Evolutionary conservation across 257 asterid genomes (phyloP).

Genomic region (Capsicum baccatum): DNA sequence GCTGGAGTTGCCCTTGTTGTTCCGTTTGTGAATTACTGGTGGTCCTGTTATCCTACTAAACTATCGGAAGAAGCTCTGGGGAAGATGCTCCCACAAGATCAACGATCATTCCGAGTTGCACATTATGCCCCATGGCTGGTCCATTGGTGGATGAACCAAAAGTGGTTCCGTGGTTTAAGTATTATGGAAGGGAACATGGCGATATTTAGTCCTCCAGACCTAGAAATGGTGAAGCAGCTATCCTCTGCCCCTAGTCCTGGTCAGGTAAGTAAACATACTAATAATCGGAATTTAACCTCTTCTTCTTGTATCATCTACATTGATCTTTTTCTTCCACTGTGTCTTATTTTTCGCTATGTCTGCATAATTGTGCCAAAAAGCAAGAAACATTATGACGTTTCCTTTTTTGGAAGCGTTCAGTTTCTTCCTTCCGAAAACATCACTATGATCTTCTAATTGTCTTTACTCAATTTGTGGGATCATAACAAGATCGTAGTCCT

Average conservation of each 20-base stretch:
- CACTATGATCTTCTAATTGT: too few relatives aligned
- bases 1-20: conserved; percentile 79
- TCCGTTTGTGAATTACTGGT: conserved; percentile 76
- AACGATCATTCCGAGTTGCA: conserved; percentile 59
- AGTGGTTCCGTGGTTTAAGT: conserved; percentile 70
- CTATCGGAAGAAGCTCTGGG: conserved; percentile 49
- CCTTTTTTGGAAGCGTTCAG: too few relatives aligned
- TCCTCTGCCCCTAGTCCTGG: conserved; percentile 51
- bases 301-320: background rate
- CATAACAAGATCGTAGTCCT: background rate
- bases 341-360: too few relatives aligned
- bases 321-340: background rate
- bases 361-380: too few relatives aligned
- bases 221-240: conserved; percentile 53
- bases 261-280: conserved; percentile 49
- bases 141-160: conserved; percentile 90
- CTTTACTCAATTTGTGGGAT: background rate
- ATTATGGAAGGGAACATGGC: conserved; percentile 51
- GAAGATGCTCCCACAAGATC: conserved; percentile 47
- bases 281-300: too few relatives aligned
- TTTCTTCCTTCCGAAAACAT: too few relatives aligned
- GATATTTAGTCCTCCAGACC: conserved; percentile 55
- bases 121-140: conserved; percentile 79
- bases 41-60: conserved; percentile 66
- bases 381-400: too few relatives aligned